phyloP scores from a whole-genome alignment of 768 basidiomycete species.

The Leccinum truebloodii region DNA sequence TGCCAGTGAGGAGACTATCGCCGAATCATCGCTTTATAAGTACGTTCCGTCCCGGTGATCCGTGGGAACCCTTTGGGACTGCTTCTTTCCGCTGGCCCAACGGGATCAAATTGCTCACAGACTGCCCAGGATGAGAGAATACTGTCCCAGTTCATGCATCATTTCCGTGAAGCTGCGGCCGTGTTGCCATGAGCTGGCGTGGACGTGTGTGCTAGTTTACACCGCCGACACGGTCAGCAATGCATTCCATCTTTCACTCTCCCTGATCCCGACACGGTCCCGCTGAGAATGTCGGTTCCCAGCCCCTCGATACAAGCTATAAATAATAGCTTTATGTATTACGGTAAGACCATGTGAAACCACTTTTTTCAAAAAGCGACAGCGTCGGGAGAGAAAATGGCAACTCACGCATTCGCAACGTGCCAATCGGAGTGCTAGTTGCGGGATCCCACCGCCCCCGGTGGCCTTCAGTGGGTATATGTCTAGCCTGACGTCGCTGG shows the following conservation, averaged over 20 bases:
- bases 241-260: background rate
- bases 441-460: background rate
- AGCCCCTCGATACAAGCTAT: background rate
- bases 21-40: background rate
- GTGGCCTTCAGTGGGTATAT: background rate
- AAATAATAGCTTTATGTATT: background rate
- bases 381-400: background rate
- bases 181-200: slow-evolving; percentile 2
- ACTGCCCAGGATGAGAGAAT: slow-evolving; percentile 25
- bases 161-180: slow-evolving; percentile 3
- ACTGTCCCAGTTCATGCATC: background rate
- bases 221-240: slow-evolving; percentile 8
- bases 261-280: background rate
- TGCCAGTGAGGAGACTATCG: background rate
- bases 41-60: slow-evolving; percentile 5
- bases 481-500: background rate
- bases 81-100: background rate
- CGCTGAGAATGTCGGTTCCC: slow-evolving; percentile 2
- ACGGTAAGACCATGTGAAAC: background rate
- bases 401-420: too few species aligned
- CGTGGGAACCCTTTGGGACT: slow-evolving; percentile 26
- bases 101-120: slow-evolving; percentile 10
- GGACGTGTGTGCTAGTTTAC: slow-evolving; percentile 13
- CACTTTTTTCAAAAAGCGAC: background rate
- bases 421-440: background rate